Evolutionary conservation across 2,329 filamentous ascomycete genomes (phyloP).

Genomic region (Colletotrichum lindemuthianum): DNA sequence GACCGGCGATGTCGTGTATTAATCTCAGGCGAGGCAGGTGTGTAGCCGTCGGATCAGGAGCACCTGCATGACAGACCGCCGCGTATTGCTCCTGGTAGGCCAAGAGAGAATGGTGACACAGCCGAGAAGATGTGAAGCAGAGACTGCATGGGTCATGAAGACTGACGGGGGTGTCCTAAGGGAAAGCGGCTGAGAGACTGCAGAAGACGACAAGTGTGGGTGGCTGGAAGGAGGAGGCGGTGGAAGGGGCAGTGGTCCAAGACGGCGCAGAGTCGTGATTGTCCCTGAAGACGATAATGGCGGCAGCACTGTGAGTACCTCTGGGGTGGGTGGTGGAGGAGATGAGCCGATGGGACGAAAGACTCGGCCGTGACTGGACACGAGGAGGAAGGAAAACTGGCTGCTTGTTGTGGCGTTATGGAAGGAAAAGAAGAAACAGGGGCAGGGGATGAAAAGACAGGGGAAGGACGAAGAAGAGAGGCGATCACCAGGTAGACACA

Average conservation of each 20-base stretch:
- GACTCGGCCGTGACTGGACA: background rate
- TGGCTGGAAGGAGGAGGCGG: background rate
- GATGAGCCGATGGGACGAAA: no score
- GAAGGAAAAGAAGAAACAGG: background rate
- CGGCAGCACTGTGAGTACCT: background rate
- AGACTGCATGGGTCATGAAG: slow-evolving; percentile 16
- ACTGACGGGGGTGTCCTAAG: background rate
- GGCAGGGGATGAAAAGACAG: background rate
- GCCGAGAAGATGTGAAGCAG: slow-evolving; percentile 22
- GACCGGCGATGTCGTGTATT: slow-evolving; percentile 23
- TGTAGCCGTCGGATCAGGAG: slow-evolving; percentile 14
- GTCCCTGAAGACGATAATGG: background rate
- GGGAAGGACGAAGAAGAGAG: background rate
- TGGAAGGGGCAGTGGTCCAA: no score
- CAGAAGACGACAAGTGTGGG: background rate
- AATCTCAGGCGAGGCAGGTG: slow-evolving; percentile 29
- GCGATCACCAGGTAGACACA: background rate
- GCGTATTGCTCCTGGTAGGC: background rate
- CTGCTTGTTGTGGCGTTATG: slow-evolving; percentile 1
- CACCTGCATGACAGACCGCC: slow-evolving; percentile 24
- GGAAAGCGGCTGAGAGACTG: background rate
- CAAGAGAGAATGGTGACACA: slow-evolving; percentile 26
- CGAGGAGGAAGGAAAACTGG: background rate
- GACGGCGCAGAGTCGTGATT: background rate
- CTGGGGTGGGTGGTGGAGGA: background rate